Evolutionary conservation across 352 stramenopile species (phyloP).

Genomic region (Phytophthora fragariae): DNA sequence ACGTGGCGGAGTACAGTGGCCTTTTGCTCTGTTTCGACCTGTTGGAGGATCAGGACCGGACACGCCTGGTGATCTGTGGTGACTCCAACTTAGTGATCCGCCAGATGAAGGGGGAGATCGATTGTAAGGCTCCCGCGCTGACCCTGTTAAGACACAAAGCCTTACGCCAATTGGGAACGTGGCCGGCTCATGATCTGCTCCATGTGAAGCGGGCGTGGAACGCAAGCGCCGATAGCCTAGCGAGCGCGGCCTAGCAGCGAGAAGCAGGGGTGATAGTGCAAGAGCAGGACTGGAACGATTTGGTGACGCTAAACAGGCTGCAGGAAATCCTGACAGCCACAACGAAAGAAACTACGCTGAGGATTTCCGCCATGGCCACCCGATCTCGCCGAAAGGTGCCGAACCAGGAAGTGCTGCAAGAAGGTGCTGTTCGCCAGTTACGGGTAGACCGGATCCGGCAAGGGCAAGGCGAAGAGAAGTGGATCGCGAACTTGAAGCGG

Average conservation of each 20-base stretch:
- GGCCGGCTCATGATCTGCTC: neutral
- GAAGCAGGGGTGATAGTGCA: neutral
- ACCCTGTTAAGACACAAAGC: neutral
- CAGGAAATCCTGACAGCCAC: too few relatives aligned
- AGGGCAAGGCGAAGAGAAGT: constrained; percentile 11
- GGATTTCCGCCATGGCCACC: too few relatives aligned
- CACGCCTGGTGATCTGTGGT: neutral
- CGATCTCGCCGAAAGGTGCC: neutral
- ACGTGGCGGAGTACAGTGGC: constrained; percentile 33
- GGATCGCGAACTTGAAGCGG: neutral
- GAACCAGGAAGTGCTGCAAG: neutral
- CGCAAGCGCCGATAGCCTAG: neutral
- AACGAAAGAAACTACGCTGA: too few relatives aligned
- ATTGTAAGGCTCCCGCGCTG: constrained; percentile 1
- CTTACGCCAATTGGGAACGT: neutral
- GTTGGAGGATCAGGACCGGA: neutral
- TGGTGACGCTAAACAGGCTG: neutral
- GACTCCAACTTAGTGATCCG: neutral
- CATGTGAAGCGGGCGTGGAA: constrained; percentile 14
- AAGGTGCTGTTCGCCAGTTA: neutral
- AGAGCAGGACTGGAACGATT: neutral
- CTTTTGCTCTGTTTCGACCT: neutral
- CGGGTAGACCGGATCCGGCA: neutral
- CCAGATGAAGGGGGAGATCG: neutral
- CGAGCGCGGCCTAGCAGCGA: neutral